Base-by-base conservation (phyloP, 176 grass and related monocot species). In the Oryza longistaminata region DNA sequence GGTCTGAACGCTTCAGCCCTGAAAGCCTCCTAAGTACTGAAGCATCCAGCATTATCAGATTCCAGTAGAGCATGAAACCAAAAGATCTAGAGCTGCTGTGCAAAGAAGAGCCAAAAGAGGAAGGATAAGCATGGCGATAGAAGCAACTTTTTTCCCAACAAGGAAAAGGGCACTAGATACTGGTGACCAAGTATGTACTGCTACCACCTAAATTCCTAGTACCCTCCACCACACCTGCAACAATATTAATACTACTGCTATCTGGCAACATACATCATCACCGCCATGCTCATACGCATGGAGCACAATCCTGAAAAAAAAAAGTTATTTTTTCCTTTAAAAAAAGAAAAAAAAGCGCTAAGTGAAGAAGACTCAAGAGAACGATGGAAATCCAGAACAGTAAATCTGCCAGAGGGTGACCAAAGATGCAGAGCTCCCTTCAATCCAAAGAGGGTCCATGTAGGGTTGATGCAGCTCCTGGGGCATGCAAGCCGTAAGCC, bases 381-480 rank as follows among this genome's bases (percentile, higher is more conserved):
- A 43, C 42, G 42, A 43, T 43, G 2, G 42, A 58, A 58, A 21
- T 7, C 53, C 25, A 42, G 6, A 3, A 26, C 1, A 29, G 40
- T 1, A 19, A 6, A 52, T 14, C 1, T 6, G 0, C 5, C 14
- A 1, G 43, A 44, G n/a, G 65, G 26, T 15, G 17, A 24, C 15
- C 0, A 65, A 31, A 68, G 75, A 84, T 74, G 81, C 81, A 88
- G 81, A 88, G 81, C 87, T 88, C 87, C 81, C 81, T 88, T 88
- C 87, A 88, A 88, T 88, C 81, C 87, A 88, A 88, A 88, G 50
- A 88, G 77, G 68, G 68, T 76, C 77, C 68, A 79, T 46, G 67
- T 24, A 60, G 68, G 67, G 87, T 16, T 45, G 70, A 84, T 88
- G 81, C 75, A 84, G 87, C 75, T 88, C 87, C 87, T 74, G 74